Evolutionary conservation across 2,329 filamentous ascomycete species (phyloP), one percentile per base, ranked within the genome.

Genomic region (Metarhizium brunneum): DNA sequence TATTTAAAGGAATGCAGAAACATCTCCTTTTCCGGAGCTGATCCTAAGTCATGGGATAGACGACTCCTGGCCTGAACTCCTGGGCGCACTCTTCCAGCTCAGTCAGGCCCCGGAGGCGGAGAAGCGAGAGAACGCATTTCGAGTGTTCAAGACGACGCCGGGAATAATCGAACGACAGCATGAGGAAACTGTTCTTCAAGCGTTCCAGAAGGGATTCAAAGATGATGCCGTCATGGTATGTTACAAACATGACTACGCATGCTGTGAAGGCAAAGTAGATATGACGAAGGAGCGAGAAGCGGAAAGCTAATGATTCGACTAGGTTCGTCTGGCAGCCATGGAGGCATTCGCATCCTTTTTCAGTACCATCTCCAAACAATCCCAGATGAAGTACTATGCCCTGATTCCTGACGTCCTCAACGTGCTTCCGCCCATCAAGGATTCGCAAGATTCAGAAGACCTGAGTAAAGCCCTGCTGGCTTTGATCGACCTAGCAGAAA

Each of bases 311-410:
- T 29, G 14, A 45, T 6, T 45, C 3, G 25, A 50, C 49, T 48
- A 92, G 83, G 92, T 99, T 56, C 88, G 91, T 61, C 84, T 99
- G 57, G 87, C 92, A 50, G 92, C 94, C 55, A 95, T 97, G 85
- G 92, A 96, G 68, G 94, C 94, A 7, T 99, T 99, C 68, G 88
- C 92, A 18, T 86, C 92, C 3, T 97, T 99, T 76, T 99, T 99
- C 81, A 84, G 90, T 62, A 94, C 87, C 56, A 84, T 97, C 63
- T 81, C 77, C 67, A 96, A 95, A 77, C 96, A 95, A 73, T 82
- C 83, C 16, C 92, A 96, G 71, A 74, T 82, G 58, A 96, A 95
- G 71, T 99, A 95, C 75, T 95, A 87, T 69, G 74, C 81, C 6
- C 81, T 99, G 10, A 85, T 97, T 25, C 89, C 92, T 20, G 90